Base-by-base conservation (phyloP, 768 basidiomycete genomes). In the Auriscalpium microsporum region DNA sequence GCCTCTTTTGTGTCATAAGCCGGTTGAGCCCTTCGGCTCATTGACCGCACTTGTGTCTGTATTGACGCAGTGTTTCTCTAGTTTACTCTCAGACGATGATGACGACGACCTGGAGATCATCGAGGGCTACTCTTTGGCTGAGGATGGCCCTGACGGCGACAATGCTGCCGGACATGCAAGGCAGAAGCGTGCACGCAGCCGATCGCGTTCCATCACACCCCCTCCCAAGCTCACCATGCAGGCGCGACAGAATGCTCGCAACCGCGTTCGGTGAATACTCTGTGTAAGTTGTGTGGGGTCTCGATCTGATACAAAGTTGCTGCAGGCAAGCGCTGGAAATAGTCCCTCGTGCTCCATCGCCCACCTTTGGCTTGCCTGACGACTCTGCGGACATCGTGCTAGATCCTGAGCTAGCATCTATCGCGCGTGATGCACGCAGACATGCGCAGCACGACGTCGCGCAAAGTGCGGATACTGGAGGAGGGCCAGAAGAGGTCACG, bases 151-250 rank as follows among this genome's bases (percentile, higher is more conserved):
- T 70, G 33, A 78, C 77, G 57, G 75, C 10, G 45, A 3, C 16
- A 44, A 37, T 11, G 13, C 10, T n/a, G 48, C 21, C 28, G 17
- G 14, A 38, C 37, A 23, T 19, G 19, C 34, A 40, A 11, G 42
- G 34, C n/a, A 42, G 52, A 77, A 75, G 54, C 70, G 75, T 40
- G 62, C 71, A 42, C 77, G 82, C 46, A 83, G 80, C 65, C 82
- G 82, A 40, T 89, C 86, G 34, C 71, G 75, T 21, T 91, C 88
- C 4, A 78, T 90, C 40, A 91, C 88, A 0, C 88, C 89, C 2
- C 88, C 88, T 5, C 89, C 88, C 0, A 73, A 72, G 37, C 67
- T 90, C 13, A 71, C 84, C 2, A 64, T 68, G 10, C 71, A 79
- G 34, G 77, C 82, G 54, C 71, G 84, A 1, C 75, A 79, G 61